phyloP scores from a whole-genome alignment of 352 stramenopile genomes.

The Phytophthora pseudosyringae region DNA sequence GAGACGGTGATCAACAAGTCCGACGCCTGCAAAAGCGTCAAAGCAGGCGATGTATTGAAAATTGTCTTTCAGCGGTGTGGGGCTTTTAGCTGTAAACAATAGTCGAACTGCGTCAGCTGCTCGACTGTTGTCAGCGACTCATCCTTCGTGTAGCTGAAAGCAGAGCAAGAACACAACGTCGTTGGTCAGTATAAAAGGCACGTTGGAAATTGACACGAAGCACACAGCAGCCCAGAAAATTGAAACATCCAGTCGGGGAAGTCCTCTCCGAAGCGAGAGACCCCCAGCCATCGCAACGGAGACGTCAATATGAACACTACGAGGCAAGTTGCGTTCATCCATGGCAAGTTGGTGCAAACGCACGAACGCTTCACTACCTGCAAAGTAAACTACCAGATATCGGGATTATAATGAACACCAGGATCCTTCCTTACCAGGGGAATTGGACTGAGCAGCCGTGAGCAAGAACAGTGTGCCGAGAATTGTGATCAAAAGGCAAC shows the following conservation, averaged over 20 bases:
- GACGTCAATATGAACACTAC: slow-evolving; percentile 92
- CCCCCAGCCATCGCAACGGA: slow-evolving; percentile 94
- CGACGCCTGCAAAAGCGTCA: slow-evolving; percentile 54
- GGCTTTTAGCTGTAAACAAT: slow-evolving; percentile 62
- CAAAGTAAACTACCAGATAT: slow-evolving; percentile 8
- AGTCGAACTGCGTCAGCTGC: slow-evolving; percentile 64
- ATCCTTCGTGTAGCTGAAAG: slow-evolving; percentile 78
- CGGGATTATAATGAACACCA: neutral
- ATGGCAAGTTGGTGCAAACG: slow-evolving; percentile 58
- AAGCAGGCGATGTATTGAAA: slow-evolving; percentile 64
- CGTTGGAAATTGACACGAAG: neutral
- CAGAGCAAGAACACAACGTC: too few species aligned
- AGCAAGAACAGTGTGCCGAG: slow-evolving; percentile 65
- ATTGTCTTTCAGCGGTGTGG: slow-evolving; percentile 35
- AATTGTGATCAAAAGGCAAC: slow-evolving; percentile 53
- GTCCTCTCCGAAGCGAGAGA: slow-evolving; percentile 90
- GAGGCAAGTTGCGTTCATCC: slow-evolving; percentile 37
- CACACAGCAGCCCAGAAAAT: neutral
- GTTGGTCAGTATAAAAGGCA: neutral
- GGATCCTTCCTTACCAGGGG: slow-evolving; percentile 75
- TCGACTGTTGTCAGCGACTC: slow-evolving; percentile 57
- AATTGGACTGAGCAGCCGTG: slow-evolving; percentile 90
- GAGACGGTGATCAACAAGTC: slow-evolving; percentile 39
- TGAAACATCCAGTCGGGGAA: slow-evolving; percentile 74
- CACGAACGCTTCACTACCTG: slow-evolving; percentile 74